These are phyloP conservation scores for Aureobasidium namibiae DNA, from an alignment of 2,329 filamentous ascomycete species.

Conservation along the genomic window DNA sequence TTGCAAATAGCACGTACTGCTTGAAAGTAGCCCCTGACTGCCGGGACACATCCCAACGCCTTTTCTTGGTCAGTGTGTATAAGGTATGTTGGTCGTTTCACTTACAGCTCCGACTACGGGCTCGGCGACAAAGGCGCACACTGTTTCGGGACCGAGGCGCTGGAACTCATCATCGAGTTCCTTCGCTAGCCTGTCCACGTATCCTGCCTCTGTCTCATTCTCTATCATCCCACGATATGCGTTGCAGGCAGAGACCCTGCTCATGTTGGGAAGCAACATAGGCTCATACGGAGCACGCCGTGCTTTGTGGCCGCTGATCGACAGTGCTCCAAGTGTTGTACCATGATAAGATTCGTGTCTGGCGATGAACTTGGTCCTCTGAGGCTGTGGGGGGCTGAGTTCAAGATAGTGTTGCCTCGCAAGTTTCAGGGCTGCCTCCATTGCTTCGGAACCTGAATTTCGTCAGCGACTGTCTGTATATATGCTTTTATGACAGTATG, in stretches of 20 bases:
- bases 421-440: conserved; percentile 61
- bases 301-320: conserved; percentile 53
- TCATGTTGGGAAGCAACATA: conserved; percentile 48
- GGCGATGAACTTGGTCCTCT: conserved; percentile 54
- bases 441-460: conserved; percentile 44
- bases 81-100: conserved; percentile 12
- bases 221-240: conserved; percentile 50
- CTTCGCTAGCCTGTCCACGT: conserved; percentile 51
- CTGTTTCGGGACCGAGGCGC: conserved; percentile 53
- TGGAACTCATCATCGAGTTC: conserved; percentile 63
- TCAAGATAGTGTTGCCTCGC: conserved; percentile 59
- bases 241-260: conserved; percentile 58
- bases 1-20: conserved; percentile 62
- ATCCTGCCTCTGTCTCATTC: conserved; percentile 49
- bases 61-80: conserved; percentile 20
- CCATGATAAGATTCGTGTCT: conserved; percentile 63
- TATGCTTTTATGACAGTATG: neutral
- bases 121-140: conserved; percentile 67
- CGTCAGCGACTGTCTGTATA: neutral
- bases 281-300: conserved; percentile 55
- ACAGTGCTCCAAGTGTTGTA: conserved; percentile 58
- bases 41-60: conserved; percentile 61
- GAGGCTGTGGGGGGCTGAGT: conserved; percentile 41
- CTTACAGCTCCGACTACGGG: conserved; percentile 62
- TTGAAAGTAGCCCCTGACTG: conserved; percentile 59